A percentile compares a stretch with the other conserved stretches of the same genome.
Conservation (phyloP, 2,329 filamentous ascomycete species). For the Cytospora piceae region DNA sequence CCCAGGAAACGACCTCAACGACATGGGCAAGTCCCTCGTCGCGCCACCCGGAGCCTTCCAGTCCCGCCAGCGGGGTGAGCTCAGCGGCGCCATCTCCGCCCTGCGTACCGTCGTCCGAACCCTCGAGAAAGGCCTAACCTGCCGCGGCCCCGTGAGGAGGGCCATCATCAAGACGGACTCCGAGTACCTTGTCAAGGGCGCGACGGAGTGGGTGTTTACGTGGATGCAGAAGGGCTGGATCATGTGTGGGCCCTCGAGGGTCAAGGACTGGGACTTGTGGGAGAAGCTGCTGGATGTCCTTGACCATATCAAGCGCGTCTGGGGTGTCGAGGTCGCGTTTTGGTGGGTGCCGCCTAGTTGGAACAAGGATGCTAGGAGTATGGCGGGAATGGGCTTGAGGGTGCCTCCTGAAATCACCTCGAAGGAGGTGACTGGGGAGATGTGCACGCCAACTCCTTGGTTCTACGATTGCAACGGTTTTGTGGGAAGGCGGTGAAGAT, state of each 20-base stretch:
- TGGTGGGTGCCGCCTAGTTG: constrained; percentile 18
- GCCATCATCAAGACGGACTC: constrained; percentile 23
- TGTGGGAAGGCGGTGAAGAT: neutral
- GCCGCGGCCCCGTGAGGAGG: neutral
- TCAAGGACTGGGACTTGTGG: constrained; percentile 14
- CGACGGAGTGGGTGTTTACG: neutral
- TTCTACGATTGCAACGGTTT: neutral
- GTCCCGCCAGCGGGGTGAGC: neutral
- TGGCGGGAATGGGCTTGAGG: neutral
- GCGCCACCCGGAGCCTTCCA: neutral
- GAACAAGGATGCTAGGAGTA: neutral
- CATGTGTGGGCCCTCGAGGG: neutral
- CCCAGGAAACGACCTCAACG: constrained; percentile 8
- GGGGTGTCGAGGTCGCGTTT: constrained; percentile 12
- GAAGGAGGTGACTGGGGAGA: neutral
- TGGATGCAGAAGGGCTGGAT: constrained; percentile 9
- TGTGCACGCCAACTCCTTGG: neutral
- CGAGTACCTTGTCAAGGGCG: neutral
- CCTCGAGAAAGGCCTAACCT: neutral
- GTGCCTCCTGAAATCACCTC: neutral
- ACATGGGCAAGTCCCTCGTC: neutral
- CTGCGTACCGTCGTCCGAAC: neutral
- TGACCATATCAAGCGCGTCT: neutral
- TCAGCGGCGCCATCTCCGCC: neutral
- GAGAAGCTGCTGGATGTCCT: neutral